Evolutionary conservation across 257 asterid species (phyloP).

Genomic region (Avicennia marina): DNA sequence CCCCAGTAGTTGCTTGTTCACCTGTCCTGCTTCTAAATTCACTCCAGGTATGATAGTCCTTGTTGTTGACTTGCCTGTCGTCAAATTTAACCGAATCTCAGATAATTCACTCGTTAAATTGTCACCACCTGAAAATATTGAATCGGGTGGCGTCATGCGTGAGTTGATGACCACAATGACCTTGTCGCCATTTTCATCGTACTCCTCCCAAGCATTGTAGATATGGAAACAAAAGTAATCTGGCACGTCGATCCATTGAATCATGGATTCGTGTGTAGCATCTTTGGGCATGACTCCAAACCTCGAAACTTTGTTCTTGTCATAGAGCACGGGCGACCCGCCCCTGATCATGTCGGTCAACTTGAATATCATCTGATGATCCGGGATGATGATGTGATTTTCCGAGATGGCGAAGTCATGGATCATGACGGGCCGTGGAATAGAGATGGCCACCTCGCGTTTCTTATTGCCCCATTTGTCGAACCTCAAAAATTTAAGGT

Average conservation of each 20-base stretch:
- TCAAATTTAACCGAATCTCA: constrained; percentile 34
- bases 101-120: constrained; percentile 28
- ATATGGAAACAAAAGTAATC: constrained; percentile 50
- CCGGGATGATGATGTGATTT: constrained; percentile 58
- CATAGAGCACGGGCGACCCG: constrained; percentile 42
- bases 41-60: constrained; percentile 32
- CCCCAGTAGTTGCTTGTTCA: constrained; percentile 35
- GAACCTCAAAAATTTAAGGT: constrained; percentile 44
- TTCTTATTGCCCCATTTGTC: constrained; percentile 30
- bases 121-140: constrained; percentile 24
- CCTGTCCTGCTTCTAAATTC: constrained; percentile 53
- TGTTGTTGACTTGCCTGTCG: constrained; percentile 29
- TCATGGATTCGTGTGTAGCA: constrained; percentile 29
- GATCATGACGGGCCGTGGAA: constrained; percentile 44
- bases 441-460: constrained; percentile 41
- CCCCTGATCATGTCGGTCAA: constrained; percentile 44
- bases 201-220: constrained; percentile 70
- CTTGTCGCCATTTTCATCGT: constrained; percentile 19
- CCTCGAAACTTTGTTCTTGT: constrained; percentile 35
- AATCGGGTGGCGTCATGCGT: constrained; percentile 43
- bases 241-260: constrained; percentile 51
- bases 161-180: constrained; percentile 36
- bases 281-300: constrained; percentile 39
- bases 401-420: constrained; percentile 58
- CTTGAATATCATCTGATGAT: constrained; percentile 55